A percentile compares a stretch with the other conserved stretches of the same genome.
Evolutionary conservation across 2,329 filamentous ascomycete species (phyloP).

Genomic region (Ascochyta clinopodiicola): DNA sequence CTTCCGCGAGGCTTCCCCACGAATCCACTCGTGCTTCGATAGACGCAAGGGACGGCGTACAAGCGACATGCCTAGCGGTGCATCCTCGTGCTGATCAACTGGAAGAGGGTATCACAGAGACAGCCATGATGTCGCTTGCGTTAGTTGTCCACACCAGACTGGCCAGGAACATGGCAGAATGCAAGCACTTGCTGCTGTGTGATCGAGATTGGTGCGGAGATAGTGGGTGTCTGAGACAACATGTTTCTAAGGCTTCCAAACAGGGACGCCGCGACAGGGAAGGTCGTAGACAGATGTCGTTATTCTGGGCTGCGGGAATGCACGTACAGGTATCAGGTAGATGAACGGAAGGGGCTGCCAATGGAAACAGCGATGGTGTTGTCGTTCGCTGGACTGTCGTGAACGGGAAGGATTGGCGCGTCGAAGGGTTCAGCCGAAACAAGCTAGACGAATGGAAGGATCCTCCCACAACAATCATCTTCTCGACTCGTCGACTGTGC

Average conservation of each 20-base stretch:
- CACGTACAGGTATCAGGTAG: slow-evolving; percentile 5
- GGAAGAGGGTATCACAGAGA: neutral
- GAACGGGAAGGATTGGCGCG: slow-evolving; percentile 8
- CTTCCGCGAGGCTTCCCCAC: slow-evolving; percentile 8
- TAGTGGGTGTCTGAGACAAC: slow-evolving; percentile 18
- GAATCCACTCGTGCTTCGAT: neutral
- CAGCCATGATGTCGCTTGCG: neutral
- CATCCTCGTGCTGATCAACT: neutral
- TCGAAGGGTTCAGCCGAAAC: slow-evolving; percentile 10
- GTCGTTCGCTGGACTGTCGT: slow-evolving; percentile 4
- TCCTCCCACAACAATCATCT: neutral
- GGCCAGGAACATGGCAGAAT: neutral
- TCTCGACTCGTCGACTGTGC: neutral
- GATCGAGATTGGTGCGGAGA: slow-evolving; percentile 15
- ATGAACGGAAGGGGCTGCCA: slow-evolving; percentile 9
- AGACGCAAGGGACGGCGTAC: neutral
- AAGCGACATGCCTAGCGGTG: neutral
- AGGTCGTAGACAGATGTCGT: neutral
- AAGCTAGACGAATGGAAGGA: neutral
- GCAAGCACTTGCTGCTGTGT: slow-evolving; percentile 5
- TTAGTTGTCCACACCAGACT: neutral
- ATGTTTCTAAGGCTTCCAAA: slow-evolving; percentile 15
- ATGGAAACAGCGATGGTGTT: slow-evolving; percentile 13
- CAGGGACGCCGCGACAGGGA: slow-evolving; percentile 5
- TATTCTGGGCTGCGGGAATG: slow-evolving; percentile 6